A percentile compares a stretch with the other conserved stretches of the same genome.
Conservation (phyloP, 1,139 yeast genomes). For the Taphrina populina region DNA sequence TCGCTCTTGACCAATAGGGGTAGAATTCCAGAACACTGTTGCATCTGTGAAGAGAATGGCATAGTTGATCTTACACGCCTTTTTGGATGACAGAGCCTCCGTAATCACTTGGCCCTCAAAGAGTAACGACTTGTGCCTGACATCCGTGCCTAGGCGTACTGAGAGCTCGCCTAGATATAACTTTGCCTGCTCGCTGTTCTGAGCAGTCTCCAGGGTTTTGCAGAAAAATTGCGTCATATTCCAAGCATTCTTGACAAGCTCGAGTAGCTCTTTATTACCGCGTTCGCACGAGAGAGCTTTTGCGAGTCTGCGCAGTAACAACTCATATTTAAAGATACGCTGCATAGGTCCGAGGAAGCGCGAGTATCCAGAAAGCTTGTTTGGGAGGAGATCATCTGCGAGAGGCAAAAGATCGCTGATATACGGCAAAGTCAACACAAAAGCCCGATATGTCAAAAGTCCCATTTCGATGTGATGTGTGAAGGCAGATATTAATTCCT, state of each 20-base stretch:
- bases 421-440: constrained; percentile 23
- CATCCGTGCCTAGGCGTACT: constrained; percentile 9
- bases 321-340: constrained; percentile 22
- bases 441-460: constrained; percentile 16
- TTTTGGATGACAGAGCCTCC: constrained; percentile 21
- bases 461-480: constrained; percentile 11
- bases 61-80: constrained; percentile 23
- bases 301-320: constrained; percentile 9
- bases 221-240: constrained; percentile 19
- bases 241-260: constrained; percentile 5
- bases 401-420: constrained; percentile 5
- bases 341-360: constrained; percentile 32
- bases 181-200: constrained; percentile 18
- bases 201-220: constrained; percentile 15
- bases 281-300: constrained; percentile 12
- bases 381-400: constrained; percentile 17
- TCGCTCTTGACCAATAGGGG: constrained; percentile 14
- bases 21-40: constrained; percentile 20
- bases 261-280: constrained; percentile 5
- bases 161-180: constrained; percentile 14
- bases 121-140: constrained; percentile 11
- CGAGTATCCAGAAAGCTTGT: constrained; percentile 24
- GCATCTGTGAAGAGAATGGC: constrained; percentile 25
- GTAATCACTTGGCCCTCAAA: constrained; percentile 15
- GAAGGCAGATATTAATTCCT: constrained; percentile 18